Evolutionary conservation across 352 stramenopile genomes (phyloP), one percentile per base, ranked within the genome.

Genomic region (Pythium plurisporium): DNA sequence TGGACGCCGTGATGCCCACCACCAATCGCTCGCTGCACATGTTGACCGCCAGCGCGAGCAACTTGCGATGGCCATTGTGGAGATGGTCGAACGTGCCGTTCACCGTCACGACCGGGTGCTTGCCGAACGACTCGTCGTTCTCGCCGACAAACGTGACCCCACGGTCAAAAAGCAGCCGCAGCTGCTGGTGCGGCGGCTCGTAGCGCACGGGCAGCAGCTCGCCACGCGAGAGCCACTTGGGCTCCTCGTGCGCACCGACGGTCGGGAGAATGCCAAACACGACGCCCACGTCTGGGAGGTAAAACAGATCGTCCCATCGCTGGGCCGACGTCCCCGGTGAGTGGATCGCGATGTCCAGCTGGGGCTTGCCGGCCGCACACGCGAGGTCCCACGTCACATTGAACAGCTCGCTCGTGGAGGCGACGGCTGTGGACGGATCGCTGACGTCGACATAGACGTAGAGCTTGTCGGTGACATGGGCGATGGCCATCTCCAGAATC

Each of bases 11-110:
- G 34, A 97, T 83, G 8, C 89, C 89, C 31, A 97, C 58, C 17
- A 93, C 55, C 38, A 95, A 67, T 2, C 27, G 44, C 20, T 56
- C 53, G 12, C 44, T 42, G 34, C 77, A 89, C 52, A 93, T 73
- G 54, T 69, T 73, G 6, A 73, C 76, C 0, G 86, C 87, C 17
- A 94, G 58, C 20, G 82, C 91, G 23, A 97, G 70, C 19, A 97
- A 61, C 58, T 96, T 95, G 68, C 92, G 95, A 74, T 97, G 89
- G 17, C 89, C 89, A 47, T 94, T 95, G 71, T 97, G 89, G 26
- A 97, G 72, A 46, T 93, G 80, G 62, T 97, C 89, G 61, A 97
- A 97, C 27, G 86, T 97, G 31, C 89, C 89, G 31, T 86, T 86
- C 14, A 96, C 65, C 36, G 91, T 67, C 20, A 91, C 72, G 54